Evolutionary conservation across 805 yeast genomes (phyloP), one percentile per base, ranked within the genome.

Genomic region (Saccharomyces mikatae): DNA sequence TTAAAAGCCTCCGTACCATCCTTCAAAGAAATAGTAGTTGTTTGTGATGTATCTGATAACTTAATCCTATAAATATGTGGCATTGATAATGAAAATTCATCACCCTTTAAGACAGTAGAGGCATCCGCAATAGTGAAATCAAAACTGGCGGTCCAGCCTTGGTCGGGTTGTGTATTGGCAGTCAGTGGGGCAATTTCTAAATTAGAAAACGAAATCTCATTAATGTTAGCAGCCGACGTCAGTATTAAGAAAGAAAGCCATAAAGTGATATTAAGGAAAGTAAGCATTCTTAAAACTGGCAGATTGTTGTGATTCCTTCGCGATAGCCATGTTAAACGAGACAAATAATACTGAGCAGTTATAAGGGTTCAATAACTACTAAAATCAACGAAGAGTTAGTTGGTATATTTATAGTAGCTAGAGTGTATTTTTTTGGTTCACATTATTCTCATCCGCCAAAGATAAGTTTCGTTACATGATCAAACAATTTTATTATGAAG

Each of bases 31-130:
- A 65, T 63, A 21, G 54, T 59, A 17, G 61, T 54, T 21, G 60
- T 59, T 9, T 56, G 28, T 13, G 54, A 56, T 47, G 55, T 58
- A 17, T 61, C 66, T 22, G 61, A 60, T 50, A 73, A 71, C 49
- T 70, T 67, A 31, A 73, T 55, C 49, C 74, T 68, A 57, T 72
- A 72, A 27, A 73, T 67, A 51, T 64, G 54, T 8, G 71, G 68
- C 59, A 74, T 54, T 2, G 52, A 49, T 5, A 73, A 30, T 2
- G 61, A 48, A 54, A 67, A 72, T 22, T 57, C 54, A 36, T 68
- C 72, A 21, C 67, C 73, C 17, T 56, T 30, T 2, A 58, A 51
- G 11, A 66, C 57, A 0, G 52, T 30, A 1, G 64, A 56, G 6
- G 61, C 28, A 51, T 57, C 61, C 9, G 51, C 54, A 22, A 71